A percentile compares a stretch with the other conserved stretches of the same genome.
Conservation (phyloP, 1,139 yeast species). For the Geotrichum candidum region DNA sequence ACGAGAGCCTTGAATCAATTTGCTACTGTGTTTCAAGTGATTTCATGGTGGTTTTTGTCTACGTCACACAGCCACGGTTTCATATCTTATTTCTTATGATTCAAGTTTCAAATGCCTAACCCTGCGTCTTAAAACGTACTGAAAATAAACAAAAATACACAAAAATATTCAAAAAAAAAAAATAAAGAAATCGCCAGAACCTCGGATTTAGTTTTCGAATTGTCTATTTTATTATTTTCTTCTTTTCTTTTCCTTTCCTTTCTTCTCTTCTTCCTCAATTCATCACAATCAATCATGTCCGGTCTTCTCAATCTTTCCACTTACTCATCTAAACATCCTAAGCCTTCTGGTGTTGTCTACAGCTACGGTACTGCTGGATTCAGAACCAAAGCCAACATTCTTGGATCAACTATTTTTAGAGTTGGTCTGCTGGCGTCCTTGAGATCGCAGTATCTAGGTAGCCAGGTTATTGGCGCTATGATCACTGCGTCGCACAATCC, state of each 20-base stretch:
- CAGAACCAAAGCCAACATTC: constrained; percentile 61
- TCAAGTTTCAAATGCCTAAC: neutral
- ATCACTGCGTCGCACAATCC: constrained; percentile 97
- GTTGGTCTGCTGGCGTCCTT: constrained; percentile 78
- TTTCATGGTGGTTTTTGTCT: neutral
- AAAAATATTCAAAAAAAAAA: too few species aligned
- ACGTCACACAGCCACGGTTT: neutral
- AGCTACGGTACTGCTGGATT: constrained; percentile 97
- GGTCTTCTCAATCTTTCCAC: constrained; percentile 3
- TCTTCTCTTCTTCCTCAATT: neutral
- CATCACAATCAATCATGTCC: constrained; percentile 9
- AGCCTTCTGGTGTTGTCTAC: constrained; percentile 45
- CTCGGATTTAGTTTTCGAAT: neutral
- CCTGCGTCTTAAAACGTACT: neutral
- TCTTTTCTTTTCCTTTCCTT: neutral
- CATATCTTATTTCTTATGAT: too few species aligned
- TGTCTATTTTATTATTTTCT: neutral
- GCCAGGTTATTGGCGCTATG: constrained; percentile 74
- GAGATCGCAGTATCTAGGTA: constrained; percentile 64
- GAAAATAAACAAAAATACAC: neutral
- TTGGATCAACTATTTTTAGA: constrained; percentile 80
- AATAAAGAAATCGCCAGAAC: neutral
- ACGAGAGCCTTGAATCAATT: too few species aligned
- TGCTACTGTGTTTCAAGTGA: too few species aligned
- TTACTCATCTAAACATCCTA: constrained; percentile 36